These are phyloP conservation scores for Capillidium rhysosporum DNA, from an alignment of 371 early-diverging fungal genomes.

Conservation along the genomic window DNA sequence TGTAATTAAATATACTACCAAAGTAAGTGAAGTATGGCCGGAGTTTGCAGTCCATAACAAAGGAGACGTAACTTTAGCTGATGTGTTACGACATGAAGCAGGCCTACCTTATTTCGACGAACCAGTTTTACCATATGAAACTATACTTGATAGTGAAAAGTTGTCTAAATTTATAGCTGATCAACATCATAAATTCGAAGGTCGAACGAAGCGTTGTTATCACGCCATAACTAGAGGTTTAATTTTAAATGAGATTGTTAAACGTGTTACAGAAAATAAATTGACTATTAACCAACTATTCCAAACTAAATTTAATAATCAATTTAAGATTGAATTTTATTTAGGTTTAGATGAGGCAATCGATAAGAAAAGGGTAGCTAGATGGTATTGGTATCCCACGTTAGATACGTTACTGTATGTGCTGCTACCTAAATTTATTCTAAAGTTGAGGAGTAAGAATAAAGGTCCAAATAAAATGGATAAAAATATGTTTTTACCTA, in stretches of 20 bases:
- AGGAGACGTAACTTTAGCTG: background rate
- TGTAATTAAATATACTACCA: slow-evolving; percentile 24
- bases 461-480: background rate
- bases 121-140: background rate
- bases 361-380: background rate
- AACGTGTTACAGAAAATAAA: slow-evolving; percentile 27
- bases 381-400: background rate
- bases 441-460: background rate
- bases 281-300: slow-evolving; percentile 33
- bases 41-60: background rate
- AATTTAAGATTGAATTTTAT: slow-evolving; percentile 29
- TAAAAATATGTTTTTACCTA: background rate
- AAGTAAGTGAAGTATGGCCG: slow-evolving; percentile 15
- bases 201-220: slow-evolving; percentile 26
- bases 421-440: background rate
- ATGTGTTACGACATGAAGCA: background rate
- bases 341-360: background rate
- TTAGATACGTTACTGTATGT: background rate
- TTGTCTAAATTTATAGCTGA: slow-evolving; percentile 14
- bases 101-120: background rate
- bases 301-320: slow-evolving; percentile 21
- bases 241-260: slow-evolving; percentile 47
- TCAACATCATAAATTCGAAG: slow-evolving; percentile 40
- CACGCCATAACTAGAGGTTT: slow-evolving; percentile 45
- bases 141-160: background rate